Evolutionary conservation across 1,139 yeast species (phyloP).

Genomic region (Candida labiduridarum): DNA sequence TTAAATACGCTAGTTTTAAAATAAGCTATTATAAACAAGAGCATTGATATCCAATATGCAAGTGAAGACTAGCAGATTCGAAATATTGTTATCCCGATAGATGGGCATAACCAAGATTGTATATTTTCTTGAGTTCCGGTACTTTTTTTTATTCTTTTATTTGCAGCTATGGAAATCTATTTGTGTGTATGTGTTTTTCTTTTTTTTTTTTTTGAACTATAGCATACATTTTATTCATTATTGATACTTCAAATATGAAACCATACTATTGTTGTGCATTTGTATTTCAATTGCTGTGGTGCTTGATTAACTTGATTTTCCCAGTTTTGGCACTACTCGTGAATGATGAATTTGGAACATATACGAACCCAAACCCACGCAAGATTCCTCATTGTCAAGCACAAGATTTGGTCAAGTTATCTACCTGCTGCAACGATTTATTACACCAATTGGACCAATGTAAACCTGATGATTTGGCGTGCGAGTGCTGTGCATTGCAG

Average conservation of each 20-base stretch:
- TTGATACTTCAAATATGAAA: background rate
- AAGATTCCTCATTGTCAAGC: constrained; percentile 40
- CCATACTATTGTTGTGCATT: background rate
- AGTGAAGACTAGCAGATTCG: no score
- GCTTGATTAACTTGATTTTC: background rate
- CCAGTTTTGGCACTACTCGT: background rate
- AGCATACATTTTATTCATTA: background rate
- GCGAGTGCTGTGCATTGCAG: constrained; percentile 59
- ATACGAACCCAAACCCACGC: constrained; percentile 50
- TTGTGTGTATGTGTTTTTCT: background rate
- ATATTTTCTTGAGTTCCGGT: no score
- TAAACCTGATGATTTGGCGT: constrained; percentile 54
- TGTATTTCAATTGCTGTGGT: background rate
- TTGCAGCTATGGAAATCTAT: background rate
- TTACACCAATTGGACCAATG: constrained; percentile 48
- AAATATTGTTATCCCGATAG: no score
- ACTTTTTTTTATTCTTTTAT: no score
- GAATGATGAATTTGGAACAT: constrained; percentile 37
- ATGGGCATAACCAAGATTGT: no score
- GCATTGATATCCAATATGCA: no score
- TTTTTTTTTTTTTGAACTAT: background rate
- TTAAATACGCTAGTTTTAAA: no score
- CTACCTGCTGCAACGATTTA: constrained; percentile 50
- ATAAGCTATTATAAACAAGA: no score
- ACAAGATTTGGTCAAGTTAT: constrained; percentile 43